Evolutionary conservation across 805 yeast species (phyloP), one percentile per base, ranked within the genome.

Genomic region (Cyberlindnera saturnus): DNA sequence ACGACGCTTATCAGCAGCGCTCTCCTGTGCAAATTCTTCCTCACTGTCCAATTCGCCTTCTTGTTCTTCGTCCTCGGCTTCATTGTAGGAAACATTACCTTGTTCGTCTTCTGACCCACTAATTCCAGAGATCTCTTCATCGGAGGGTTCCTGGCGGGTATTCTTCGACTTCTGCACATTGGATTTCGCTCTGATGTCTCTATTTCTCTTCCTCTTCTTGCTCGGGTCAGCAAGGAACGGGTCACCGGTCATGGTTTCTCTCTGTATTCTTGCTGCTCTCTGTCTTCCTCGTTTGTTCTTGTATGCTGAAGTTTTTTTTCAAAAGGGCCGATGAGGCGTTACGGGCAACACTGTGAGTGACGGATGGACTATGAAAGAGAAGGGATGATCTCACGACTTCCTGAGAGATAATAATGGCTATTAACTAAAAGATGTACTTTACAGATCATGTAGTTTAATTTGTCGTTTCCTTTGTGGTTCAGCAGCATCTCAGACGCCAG

Each of bases 1-100:
- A 65, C 99, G 78, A 64, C 99, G 79, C 64, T 87, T 89, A 58
- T 93, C 99, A 0, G 96, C 95, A 8, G 90, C 95, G 38, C 79
- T 77, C 63, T 91, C 98, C 15, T 71, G 73, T 14, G 69, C 78
- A 50, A 80, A 78, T 52, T 83, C 95, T 51, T 82, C 93, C 29
- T 83, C 91, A 13, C 84, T 79, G 14, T 75, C 77, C 18, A 75
- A 70, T 19, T 67, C 73, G 10, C 47, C 62, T 19, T 61, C 69
- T 18, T 61, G 68, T 18, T 62, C 69, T 14, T 60, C 65, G 7
- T 53, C 68, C 18, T 63, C 70, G 9, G 61, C 62, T 16, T 61
- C 63, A 11, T 56, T 64, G 26, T 49, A 52, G 1, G 62, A 57
- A 11, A 62, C 72, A 38, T 66, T 69, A 13, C 68, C 72, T 32